Evolutionary conservation across 345 rosid species (phyloP).

Genomic region (Chamaenerion angustifolium): DNA sequence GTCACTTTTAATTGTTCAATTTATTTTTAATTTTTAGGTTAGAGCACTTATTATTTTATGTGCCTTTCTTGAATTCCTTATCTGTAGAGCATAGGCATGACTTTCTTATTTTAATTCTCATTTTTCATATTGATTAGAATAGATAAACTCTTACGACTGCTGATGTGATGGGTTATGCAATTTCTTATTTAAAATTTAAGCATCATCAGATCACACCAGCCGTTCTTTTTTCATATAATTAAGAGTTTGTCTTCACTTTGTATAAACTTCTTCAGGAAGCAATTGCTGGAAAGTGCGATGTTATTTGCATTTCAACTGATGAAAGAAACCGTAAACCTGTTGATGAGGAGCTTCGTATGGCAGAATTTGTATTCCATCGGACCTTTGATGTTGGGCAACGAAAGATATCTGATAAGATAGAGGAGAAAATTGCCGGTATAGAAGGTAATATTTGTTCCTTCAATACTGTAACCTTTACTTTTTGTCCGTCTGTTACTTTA

Average conservation of each 20-base stretch:
- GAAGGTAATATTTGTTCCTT: slow-evolving; percentile 35
- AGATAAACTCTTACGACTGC: neutral
- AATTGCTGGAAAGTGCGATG: slow-evolving; percentile 80
- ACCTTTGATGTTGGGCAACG: slow-evolving; percentile 55
- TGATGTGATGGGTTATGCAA: neutral
- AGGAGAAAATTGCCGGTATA: slow-evolving; percentile 45
- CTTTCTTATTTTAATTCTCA: too few relatives aligned
- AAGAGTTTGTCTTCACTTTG: neutral
- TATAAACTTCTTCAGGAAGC: slow-evolving; percentile 41
- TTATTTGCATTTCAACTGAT: slow-evolving; percentile 71
- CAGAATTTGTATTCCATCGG: slow-evolving; percentile 56
- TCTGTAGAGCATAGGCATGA: too few relatives aligned
- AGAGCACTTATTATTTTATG: neutral
- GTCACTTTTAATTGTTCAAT: neutral
- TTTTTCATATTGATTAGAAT: too few relatives aligned
- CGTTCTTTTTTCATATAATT: neutral
- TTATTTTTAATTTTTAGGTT: neutral
- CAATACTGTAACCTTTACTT: neutral
- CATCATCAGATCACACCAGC: neutral
- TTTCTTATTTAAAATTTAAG: neutral
- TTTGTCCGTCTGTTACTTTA: too few relatives aligned
- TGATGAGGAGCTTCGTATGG: slow-evolving; percentile 28
- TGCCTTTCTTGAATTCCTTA: too few relatives aligned
- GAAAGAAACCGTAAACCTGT: slow-evolving; percentile 54
- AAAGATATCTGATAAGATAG: slow-evolving; percentile 34